A percentile compares a stretch with the other conserved stretches of the same genome.
phyloP scores from a whole-genome alignment of 1,284 basidiomycete genomes.

The Phellopilus nigrolimitatus region DNA sequence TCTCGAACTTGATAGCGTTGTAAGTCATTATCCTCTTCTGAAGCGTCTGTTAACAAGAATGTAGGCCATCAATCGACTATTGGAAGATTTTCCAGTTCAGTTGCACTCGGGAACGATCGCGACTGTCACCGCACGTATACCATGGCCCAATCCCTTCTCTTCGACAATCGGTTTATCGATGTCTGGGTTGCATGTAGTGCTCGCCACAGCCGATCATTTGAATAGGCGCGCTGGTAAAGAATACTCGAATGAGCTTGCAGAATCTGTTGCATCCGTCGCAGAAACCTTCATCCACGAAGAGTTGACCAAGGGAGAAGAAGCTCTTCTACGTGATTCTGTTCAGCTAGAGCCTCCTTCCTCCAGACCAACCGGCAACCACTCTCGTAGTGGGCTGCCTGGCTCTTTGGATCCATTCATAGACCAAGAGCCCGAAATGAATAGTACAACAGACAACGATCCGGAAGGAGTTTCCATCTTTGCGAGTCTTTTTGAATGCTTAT shows the following conservation, averaged over 20 bases:
- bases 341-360: constrained; percentile 38
- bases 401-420: constrained; percentile 55
- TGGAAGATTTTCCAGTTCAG: constrained; percentile 64
- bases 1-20: constrained; percentile 74
- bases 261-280: constrained; percentile 76
- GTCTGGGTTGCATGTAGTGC: constrained; percentile 56
- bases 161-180: constrained; percentile 66
- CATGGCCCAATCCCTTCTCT: constrained; percentile 71
- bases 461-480: constrained; percentile 79
- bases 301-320: constrained; percentile 67
- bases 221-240: constrained; percentile 22
- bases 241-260: constrained; percentile 48
- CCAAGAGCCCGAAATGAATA: constrained; percentile 51
- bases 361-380: constrained; percentile 27
- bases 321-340: constrained; percentile 66
- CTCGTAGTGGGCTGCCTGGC: constrained; percentile 47
- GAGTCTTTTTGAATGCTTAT: constrained; percentile 75
- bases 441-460: constrained; percentile 4
- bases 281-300: constrained; percentile 84
- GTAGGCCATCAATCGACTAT: constrained; percentile 76
- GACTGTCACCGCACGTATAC: constrained; percentile 70
- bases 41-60: constrained; percentile 3
- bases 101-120: constrained; percentile 71
- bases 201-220: constrained; percentile 37
- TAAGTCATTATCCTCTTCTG: constrained; percentile 34